Evolutionary conservation across 768 basidiomycete species (phyloP), one percentile per base, ranked within the genome.

Genomic region (Boletus pseudo-olivaceus): DNA sequence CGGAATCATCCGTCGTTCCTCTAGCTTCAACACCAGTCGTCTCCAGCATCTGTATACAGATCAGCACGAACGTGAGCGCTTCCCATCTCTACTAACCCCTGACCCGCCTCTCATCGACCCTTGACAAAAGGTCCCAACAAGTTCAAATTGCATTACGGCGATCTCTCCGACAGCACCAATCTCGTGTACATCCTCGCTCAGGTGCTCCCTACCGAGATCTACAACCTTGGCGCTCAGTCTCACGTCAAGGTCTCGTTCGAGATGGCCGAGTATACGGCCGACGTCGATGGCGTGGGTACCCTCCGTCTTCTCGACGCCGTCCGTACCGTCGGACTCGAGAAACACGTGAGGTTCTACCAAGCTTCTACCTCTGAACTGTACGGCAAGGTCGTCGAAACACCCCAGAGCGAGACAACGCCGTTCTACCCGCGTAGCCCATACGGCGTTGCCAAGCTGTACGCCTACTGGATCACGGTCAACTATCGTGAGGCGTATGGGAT

Each of bases 241-340:
- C 95, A 98, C 76, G 95, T 98, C 78, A 98, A 98, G 73, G 95
- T 98, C 60, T 97, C 94, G 27, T 98, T 98, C 72, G 96, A 98
- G 73, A 96, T 98, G 93, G 92, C 95, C 26, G 95, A 98, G 74
- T 98, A 98, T 76, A 98, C 96, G 0, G 94, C 91, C 47, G 96
- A 98, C 66, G 95, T 98, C 46, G 95, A 98, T 63, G 95, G 87
- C 9, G 80, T 98, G 37, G 95, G 95, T 49, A 98, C 95, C 7
- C 83, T 98, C 44, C 91, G 95, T 62, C 82, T 98, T 54, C 87
- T 98, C 54, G 96, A 98, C 65, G 95, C 95, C 51, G 86, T 98
- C 71, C 85, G 95, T 39, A 98, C 96, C 8, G 94, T 93, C 70
- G 95, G 95, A 5, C 82, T 98, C 55, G 90, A 95, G 69, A 86